Evolutionary conservation across 208 protist species (phyloP), one percentile per base, ranked within the genome.

Genomic region (Trypanosomatidae sp.): DNA sequence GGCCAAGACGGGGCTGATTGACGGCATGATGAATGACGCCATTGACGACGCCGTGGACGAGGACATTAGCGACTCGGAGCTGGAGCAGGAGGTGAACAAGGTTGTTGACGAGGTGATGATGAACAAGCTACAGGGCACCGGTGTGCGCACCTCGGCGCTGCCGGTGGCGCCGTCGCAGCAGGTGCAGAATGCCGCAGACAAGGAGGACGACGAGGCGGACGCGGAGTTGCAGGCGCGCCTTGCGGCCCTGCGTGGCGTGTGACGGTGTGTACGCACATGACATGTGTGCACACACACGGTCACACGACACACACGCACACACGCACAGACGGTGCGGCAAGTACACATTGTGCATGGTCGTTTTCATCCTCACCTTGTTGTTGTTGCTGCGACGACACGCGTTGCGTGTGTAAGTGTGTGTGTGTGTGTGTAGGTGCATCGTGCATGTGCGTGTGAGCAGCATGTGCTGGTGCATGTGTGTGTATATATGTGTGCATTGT

Each of bases 21-120:
- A 95, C 40, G 81, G 89, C 48, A 90, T 88, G 63, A 79, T 90
- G 57, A 82, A 81, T 40, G 88, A 95, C 58, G 73, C 76, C 6
- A 62, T 95, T 22, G 88, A 95, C 52, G 52, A 64, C 42, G 79
- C 66, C 5, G 53, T 93, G 6, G 83, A 84, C 25, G 75, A 86
- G 13, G 81, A 81, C 48, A 81, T 93, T 50, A 83, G 69, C 38
- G 80, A 95, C 43, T 66, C 61, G 8, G 88, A 91, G 51, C 64
- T 90, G 19, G 88, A 95, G 26, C 75, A 84, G 7, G 84, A 95
- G 54, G 81, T 95, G 10, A 73, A 56, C 54, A 88, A 92, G 61
- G 79, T 92, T 32, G 70, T 95, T 21, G 70, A 73, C 45, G 88
- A 95, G 43, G 67, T 90, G 20, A 72, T 74, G 44, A 66, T 80